phyloP scores from a whole-genome alignment of 2,329 filamentous ascomycete genomes.

The Apiospora hydei region DNA sequence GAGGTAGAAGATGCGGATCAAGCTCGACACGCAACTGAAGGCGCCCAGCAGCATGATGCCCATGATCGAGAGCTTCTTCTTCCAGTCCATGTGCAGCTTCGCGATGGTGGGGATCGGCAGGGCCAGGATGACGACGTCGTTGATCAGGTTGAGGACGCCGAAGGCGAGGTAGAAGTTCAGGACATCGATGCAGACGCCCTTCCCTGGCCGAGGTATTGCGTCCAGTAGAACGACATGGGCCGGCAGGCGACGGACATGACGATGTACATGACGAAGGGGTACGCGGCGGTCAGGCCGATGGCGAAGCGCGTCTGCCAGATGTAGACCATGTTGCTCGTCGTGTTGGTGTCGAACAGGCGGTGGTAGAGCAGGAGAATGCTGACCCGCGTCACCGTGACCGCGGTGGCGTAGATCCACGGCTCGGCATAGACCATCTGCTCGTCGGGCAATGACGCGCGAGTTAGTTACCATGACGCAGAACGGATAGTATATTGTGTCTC shows the following conservation, averaged over 20 bases:
- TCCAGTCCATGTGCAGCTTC: conserved; percentile 39
- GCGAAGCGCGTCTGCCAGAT: conserved; percentile 35
- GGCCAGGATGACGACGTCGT: conserved; percentile 41
- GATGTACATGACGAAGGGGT: conserved; percentile 37
- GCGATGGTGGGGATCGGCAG: conserved; percentile 42
- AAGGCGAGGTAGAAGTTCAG: conserved; percentile 37
- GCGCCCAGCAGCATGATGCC: conserved; percentile 41
- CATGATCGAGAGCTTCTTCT: conserved; percentile 39
- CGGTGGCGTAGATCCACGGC: conserved; percentile 40
- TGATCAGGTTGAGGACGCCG: conserved; percentile 39
- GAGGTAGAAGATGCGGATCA: conserved; percentile 40
- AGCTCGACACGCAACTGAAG: conserved; percentile 42
- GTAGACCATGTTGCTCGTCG: conserved; percentile 30
- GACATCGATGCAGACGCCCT: conserved; percentile 39
- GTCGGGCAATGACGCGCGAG: background rate
- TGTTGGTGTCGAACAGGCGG: conserved; percentile 41
- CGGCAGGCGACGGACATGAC: conserved; percentile 35
- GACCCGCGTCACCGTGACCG: conserved; percentile 41
- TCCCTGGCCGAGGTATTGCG: conserved; percentile 32
- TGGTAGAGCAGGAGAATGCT: conserved; percentile 44
- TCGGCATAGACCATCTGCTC: conserved; percentile 41
- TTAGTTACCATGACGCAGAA: background rate
- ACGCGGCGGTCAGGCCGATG: conserved; percentile 35
- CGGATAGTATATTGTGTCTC: too few relatives aligned
- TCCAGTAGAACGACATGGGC: conserved; percentile 38